Percentiles rank a stretch among this genome's conserved stretches.
Conservation (phyloP, 306 rosid genomes). For the Crataegus laevigata region DNA sequence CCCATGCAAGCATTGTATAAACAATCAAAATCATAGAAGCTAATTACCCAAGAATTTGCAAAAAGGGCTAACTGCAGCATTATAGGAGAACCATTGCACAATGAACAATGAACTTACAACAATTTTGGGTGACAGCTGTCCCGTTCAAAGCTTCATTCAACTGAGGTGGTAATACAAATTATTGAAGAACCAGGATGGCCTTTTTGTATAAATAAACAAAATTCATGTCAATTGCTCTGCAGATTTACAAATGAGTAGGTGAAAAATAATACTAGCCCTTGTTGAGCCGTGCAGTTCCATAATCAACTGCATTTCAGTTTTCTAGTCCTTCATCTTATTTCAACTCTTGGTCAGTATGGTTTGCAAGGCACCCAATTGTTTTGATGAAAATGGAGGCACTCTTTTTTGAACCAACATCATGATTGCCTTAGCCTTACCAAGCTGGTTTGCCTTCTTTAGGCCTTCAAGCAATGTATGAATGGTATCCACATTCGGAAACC, state of each 20-base stretch:
- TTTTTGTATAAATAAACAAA: constrained; percentile 15
- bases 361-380: constrained; percentile 31
- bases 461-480: constrained; percentile 46
- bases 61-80: neutral
- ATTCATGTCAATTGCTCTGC: constrained; percentile 1
- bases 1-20: neutral
- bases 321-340: constrained; percentile 21
- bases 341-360: constrained; percentile 21
- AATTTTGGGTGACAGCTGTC: neutral
- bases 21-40: constrained; percentile 3
- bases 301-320: neutral
- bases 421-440: constrained; percentile 34
- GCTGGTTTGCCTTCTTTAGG: constrained; percentile 41
- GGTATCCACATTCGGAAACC: constrained; percentile 60
- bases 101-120: constrained; percentile 22
- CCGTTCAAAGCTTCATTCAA: constrained; percentile 22
- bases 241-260: constrained; percentile 21
- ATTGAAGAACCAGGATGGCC: constrained; percentile 1
- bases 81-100: neutral
- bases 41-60: neutral
- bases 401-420: constrained; percentile 38
- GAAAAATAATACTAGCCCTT: constrained; percentile 24
- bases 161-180: constrained; percentile 22
- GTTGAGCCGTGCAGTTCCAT: constrained; percentile 23
- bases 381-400: constrained; percentile 43